phyloP scores from a whole-genome alignment of 1,139 yeast genomes.

The Spathaspora sp. region DNA sequence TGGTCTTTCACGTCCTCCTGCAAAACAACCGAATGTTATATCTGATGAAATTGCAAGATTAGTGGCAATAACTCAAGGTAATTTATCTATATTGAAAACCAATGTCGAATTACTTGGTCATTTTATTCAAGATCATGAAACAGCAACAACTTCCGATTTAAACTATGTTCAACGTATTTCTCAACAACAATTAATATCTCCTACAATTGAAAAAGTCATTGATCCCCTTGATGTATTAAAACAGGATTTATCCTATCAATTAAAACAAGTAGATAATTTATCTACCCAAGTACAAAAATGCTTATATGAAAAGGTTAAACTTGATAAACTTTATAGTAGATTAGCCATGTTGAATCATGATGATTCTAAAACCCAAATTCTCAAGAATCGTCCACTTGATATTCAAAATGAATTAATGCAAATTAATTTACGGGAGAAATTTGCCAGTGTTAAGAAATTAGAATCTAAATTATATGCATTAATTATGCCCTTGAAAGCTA shows the following conservation, averaged over 20 bases:
- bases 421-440: constrained; percentile 20
- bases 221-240: constrained; percentile 3
- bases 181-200: background rate
- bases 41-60: constrained; percentile 17
- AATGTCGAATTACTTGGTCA: constrained; percentile 15
- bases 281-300: constrained; percentile 12
- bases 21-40: constrained; percentile 6
- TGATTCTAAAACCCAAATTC: constrained; percentile 7
- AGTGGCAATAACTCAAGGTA: constrained; percentile 20
- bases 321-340: constrained; percentile 21
- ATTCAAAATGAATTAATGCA: constrained; percentile 20
- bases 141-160: constrained; percentile 2
- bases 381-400: constrained; percentile 23
- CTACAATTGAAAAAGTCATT: background rate
- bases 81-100: constrained; percentile 14
- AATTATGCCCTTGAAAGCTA: constrained; percentile 29
- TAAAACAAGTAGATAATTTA: constrained; percentile 5
- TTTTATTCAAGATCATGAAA: constrained; percentile 13
- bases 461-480: constrained; percentile 19
- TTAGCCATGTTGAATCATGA: constrained; percentile 14
- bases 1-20: constrained; percentile 11
- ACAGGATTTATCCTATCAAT: constrained; percentile 3
- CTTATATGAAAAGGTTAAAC: constrained; percentile 13
- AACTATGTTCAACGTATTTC: constrained; percentile 4
- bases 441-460: constrained; percentile 16